phyloP scores from a whole-genome alignment of 331 rosid species.

The Rhamnella rubrinervis region DNA sequence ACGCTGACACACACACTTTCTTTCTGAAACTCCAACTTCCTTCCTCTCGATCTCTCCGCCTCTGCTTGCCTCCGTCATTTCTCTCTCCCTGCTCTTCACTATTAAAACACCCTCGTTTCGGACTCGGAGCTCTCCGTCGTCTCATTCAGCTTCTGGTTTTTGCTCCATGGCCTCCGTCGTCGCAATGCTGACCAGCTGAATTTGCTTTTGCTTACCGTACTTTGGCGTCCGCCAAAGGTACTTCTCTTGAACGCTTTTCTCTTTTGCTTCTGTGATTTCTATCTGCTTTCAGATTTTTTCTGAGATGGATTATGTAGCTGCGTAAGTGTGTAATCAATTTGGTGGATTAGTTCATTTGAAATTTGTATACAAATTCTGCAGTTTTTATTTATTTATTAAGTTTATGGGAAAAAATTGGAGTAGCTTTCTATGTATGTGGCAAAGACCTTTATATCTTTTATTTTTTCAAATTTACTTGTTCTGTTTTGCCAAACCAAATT shows the following conservation, averaged over 20 bases:
- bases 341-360: not conserved
- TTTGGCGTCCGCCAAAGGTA: constrained; percentile 19
- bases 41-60: constrained; percentile 51
- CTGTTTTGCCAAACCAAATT: no score
- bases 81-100: not conserved
- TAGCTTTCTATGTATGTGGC: no score
- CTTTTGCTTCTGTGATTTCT: not conserved
- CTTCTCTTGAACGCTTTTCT: not conserved
- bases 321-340: not conserved
- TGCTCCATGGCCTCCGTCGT: not conserved
- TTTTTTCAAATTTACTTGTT: no score
- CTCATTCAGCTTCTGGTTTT: not conserved
- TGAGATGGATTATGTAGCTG: not conserved
- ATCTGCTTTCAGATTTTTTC: not conserved
- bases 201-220: not conserved
- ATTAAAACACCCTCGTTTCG: constrained; percentile 24
- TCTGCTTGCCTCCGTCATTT: no score
- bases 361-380: no score
- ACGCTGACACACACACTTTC: not conserved
- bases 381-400: no score
- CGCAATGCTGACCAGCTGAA: constrained; percentile 6
- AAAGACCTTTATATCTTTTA: no score
- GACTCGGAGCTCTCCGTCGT: not conserved
- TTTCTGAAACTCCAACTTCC: constrained; percentile 32
- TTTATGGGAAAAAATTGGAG: no score